Base-by-base conservation (phyloP, 306 rosid genomes). In the Glycyrrhiza uralensis region DNA sequence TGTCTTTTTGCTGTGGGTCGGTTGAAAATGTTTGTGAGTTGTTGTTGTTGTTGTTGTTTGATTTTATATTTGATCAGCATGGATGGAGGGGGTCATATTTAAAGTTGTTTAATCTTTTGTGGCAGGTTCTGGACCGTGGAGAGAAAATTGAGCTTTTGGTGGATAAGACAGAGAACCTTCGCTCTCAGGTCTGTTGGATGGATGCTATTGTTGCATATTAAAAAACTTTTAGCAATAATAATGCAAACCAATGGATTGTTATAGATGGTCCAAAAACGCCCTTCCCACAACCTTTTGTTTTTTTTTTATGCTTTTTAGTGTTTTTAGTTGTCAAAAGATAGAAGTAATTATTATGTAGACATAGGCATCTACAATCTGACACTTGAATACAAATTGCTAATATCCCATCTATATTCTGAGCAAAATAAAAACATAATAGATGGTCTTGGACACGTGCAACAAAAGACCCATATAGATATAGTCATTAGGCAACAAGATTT, bases 111-210 rank as follows among this genome's bases (percentile, higher is more conserved):
- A 18, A 33, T 66, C 36, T 38, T 26, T 4, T 42, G 9, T 69
- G 75, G 71, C 86, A 92, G 98, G 96, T 92, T 71, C 91, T 92
- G 63, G 98, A 92, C 50, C 96, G 98, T 42, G 98, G 98, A 58
- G 98, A 88, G 79, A 90, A 92, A 81, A 90, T 92, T 73, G 98
- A 92, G 74, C 84, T 92, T 75, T 72, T 92, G 80, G 98, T 92
- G 65, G 98, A 92, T 75, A 92, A 92, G 81, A 92, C 98, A 28
- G 98, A 92, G 82, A 80, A 86, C 73, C 96, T 90, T 72, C 98
- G 83, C 73, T 88, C 91, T 66, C 98, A 92, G 95, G 98, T 92
- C 32, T 49, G 66, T 61, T 39, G 55, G 47, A n/a, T n/a, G n/a
- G n/a, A 29, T 63, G 12, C 30, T 64, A 28, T 36, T 56, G 0